Conservation (phyloP, 2,329 filamentous ascomycete species). For the Stagonosporopsis tanaceti region DNA sequence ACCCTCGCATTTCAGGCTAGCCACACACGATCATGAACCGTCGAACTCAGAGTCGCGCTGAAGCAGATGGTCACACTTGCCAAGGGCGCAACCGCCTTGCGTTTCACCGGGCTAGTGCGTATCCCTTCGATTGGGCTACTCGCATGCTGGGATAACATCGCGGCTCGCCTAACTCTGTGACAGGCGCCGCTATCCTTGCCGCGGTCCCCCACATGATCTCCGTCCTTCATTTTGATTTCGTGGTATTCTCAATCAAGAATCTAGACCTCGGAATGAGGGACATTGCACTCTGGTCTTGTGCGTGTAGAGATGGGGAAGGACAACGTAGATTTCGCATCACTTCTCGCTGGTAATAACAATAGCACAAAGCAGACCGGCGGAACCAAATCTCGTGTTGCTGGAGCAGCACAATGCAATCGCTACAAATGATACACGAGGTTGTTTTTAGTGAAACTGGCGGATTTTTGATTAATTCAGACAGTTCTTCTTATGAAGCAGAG, state of each 20-base stretch:
- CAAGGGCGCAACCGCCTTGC: constrained; percentile 26
- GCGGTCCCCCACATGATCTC: constrained; percentile 18
- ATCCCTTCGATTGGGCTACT: constrained; percentile 30
- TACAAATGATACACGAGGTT: neutral
- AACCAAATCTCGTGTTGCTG: neutral
- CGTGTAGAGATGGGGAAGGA: neutral
- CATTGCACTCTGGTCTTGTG: neutral
- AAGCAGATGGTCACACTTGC: constrained; percentile 28
- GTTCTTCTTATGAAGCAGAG: neutral
- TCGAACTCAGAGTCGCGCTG: constrained; percentile 23
- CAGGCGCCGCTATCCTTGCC: constrained; percentile 22
- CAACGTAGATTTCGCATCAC: neutral
- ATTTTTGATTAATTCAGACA: neutral
- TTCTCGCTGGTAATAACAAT: neutral
- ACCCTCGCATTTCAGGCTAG: constrained; percentile 16
- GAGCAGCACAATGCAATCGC: neutral
- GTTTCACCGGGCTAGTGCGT: constrained; percentile 29
- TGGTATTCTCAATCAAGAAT: neutral
- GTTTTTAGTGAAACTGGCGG: too few relatives aligned
- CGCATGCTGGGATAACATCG: constrained; percentile 22
- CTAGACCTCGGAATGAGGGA: constrained; percentile 2
- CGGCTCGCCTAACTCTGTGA: constrained; percentile 23
- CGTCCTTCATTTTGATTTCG: constrained; percentile 14
- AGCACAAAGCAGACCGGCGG: neutral
- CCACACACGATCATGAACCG: constrained; percentile 21